A percentile compares a stretch with the other conserved stretches of the same genome.
Conservation (phyloP, 495 filamentous ascomycete species). For the Astrothelium macrocarpum region DNA sequence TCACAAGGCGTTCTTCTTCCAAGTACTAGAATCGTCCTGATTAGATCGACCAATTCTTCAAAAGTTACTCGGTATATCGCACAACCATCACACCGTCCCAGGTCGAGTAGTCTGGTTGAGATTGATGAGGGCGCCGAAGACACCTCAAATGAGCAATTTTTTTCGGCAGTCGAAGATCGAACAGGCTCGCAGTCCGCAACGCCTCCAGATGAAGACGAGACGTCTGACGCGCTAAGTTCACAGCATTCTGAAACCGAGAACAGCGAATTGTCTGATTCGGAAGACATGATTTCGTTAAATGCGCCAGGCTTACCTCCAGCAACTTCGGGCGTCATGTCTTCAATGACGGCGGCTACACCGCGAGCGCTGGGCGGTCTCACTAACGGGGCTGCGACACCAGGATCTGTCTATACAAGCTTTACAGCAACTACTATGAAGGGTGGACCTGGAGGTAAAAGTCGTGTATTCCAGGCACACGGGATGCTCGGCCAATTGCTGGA, state of each 20-base stretch:
- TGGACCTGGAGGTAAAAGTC: constrained; percentile 44
- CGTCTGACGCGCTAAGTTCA: constrained; percentile 28
- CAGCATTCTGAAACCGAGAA: constrained; percentile 28
- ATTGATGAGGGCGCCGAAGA: constrained; percentile 68
- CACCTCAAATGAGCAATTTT: constrained; percentile 80
- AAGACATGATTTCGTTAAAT: constrained; percentile 60
- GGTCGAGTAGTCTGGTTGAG: constrained; percentile 53
- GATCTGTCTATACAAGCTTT: constrained; percentile 75
- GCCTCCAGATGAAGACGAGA: constrained; percentile 44
- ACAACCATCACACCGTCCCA: constrained; percentile 30
- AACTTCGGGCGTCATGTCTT: constrained; percentile 58
- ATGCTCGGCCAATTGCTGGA: constrained; percentile 62
- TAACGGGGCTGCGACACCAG: constrained; percentile 65
- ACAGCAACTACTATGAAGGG: constrained; percentile 68
- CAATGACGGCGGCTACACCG: constrained; percentile 61
- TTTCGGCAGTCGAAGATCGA: constrained; percentile 72
- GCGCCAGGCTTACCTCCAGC: constrained; percentile 65
- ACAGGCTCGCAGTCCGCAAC: constrained; percentile 46
- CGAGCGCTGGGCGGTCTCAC: constrained; percentile 50
- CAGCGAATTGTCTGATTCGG: constrained; percentile 31
- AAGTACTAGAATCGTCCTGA: constrained; percentile 58
- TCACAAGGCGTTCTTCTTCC: constrained; percentile 72
- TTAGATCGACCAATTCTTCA: constrained; percentile 42
- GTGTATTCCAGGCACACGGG: constrained; percentile 68
- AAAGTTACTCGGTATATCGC: constrained; percentile 33